These are phyloP conservation scores for Penicillium sp. DNA, from an alignment of 2,329 filamentous ascomycete genomes.

Conservation along the genomic window DNA sequence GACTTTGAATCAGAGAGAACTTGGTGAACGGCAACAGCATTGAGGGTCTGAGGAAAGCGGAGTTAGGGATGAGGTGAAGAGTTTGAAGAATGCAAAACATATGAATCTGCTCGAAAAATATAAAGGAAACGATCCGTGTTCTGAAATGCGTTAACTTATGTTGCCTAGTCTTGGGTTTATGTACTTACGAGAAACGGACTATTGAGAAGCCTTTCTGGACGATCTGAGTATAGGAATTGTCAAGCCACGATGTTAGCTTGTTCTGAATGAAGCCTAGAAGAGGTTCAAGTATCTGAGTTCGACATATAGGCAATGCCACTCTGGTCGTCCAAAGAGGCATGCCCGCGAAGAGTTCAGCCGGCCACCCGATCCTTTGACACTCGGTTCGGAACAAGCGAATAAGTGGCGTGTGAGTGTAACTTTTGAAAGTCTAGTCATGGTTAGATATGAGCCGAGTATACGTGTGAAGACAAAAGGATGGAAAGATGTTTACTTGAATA, in stretches of 20 bases:
- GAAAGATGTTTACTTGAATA: constrained; percentile 30
- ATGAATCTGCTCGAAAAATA: constrained; percentile 39
- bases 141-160: constrained; percentile 23
- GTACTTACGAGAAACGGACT: constrained; percentile 9
- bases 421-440: constrained; percentile 32
- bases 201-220: constrained; percentile 2
- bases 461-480: not conserved
- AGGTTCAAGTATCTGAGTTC: constrained; percentile 35
- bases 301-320: constrained; percentile 33
- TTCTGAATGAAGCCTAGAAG: constrained; percentile 27
- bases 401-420: constrained; percentile 34
- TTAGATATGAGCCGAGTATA: not conserved
- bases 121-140: constrained; percentile 30
- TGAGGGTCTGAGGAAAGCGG: constrained; percentile 27
- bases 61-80: constrained; percentile 36
- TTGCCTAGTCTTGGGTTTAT: not conserved
- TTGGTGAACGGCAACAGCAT: constrained; percentile 36
- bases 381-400: constrained; percentile 36
- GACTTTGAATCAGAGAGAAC: constrained; percentile 32
- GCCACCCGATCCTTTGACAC: constrained; percentile 27
- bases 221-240: constrained; percentile 17
- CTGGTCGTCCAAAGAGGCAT: constrained; percentile 38
- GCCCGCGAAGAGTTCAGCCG: constrained; percentile 39
- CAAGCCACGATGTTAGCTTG: constrained; percentile 8
- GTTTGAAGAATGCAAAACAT: constrained; percentile 42